Evolutionary conservation across 108 stramenopile genomes (phyloP).

Genomic region (Tribonema minus): DNA sequence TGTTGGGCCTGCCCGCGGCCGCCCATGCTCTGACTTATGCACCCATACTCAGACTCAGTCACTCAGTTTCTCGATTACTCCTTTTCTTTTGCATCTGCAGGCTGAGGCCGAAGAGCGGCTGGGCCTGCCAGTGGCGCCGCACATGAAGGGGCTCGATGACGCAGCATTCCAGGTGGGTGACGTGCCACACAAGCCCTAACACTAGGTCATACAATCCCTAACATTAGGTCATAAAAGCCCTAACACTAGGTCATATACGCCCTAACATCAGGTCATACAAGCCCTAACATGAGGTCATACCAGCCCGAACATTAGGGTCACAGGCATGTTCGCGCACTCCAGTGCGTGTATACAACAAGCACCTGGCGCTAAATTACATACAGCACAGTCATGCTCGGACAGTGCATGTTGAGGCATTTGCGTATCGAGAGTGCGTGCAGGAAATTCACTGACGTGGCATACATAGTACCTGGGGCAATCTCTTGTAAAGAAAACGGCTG

Average conservation of each 20-base stretch:
- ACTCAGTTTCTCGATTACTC: too few species aligned
- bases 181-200: background rate
- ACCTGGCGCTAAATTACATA: too few species aligned
- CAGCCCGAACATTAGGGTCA: background rate
- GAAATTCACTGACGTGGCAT: too few species aligned
- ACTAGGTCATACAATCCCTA: background rate
- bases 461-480: too few species aligned
- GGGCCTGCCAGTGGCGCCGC: constrained; percentile 52
- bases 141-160: constrained; percentile 55
- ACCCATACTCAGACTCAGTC: background rate
- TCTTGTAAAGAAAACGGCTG: too few species aligned
- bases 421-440: too few species aligned
- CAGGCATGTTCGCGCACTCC: background rate
- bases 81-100: too few species aligned
- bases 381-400: too few species aligned
- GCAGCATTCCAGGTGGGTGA: background rate
- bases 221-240: background rate
- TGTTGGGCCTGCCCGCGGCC: background rate
- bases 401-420: too few species aligned
- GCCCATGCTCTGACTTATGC: background rate
- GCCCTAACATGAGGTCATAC: background rate
- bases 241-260: background rate
- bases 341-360: too few species aligned
- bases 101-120: constrained; percentile 46
- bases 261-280: background rate